phyloP scores from a whole-genome alignment of 1,139 yeast genomes.

The Casaregolazyma lundiana region DNA sequence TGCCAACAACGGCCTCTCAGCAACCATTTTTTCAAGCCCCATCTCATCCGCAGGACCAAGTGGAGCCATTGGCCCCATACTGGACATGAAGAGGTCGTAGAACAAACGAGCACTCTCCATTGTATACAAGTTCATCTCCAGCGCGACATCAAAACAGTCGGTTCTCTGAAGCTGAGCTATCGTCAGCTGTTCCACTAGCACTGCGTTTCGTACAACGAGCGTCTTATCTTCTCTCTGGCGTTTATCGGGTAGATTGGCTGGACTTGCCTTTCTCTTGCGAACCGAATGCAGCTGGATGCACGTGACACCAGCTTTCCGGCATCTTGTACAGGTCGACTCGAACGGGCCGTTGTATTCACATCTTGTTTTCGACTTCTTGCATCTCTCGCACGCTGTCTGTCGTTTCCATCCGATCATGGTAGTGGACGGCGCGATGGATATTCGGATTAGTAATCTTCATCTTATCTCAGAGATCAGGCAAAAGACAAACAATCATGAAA shows the following conservation, averaged over 20 bases:
- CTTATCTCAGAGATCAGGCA: too few species aligned
- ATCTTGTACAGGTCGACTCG: slow-evolving; percentile 43
- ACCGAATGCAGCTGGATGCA: slow-evolving; percentile 28
- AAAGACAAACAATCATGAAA: too few species aligned
- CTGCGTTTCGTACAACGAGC: background rate
- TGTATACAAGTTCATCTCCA: slow-evolving; percentile 10
- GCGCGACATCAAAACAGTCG: slow-evolving; percentile 9
- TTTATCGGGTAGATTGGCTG: background rate
- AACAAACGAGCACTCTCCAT: slow-evolving; percentile 5
- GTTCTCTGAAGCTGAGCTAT: background rate
- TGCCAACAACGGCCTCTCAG: slow-evolving; percentile 43
- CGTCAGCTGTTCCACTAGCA: background rate
- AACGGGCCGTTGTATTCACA: slow-evolving; percentile 50
- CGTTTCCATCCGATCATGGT: slow-evolving; percentile 10
- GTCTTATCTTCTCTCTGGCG: background rate
- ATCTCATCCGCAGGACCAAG: slow-evolving; percentile 2
- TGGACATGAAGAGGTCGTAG: slow-evolving; percentile 6
- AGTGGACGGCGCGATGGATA: too few species aligned
- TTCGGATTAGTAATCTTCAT: background rate
- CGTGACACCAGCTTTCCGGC: slow-evolving; percentile 41
- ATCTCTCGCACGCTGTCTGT: slow-evolving; percentile 51
- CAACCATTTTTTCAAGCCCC: slow-evolving; percentile 38
- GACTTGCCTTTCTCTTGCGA: background rate
- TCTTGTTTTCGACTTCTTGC: slow-evolving; percentile 52
- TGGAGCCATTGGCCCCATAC: slow-evolving; percentile 5